phyloP scores from a whole-genome alignment of 2,329 filamentous ascomycete species.

The Cercospora zeina region DNA sequence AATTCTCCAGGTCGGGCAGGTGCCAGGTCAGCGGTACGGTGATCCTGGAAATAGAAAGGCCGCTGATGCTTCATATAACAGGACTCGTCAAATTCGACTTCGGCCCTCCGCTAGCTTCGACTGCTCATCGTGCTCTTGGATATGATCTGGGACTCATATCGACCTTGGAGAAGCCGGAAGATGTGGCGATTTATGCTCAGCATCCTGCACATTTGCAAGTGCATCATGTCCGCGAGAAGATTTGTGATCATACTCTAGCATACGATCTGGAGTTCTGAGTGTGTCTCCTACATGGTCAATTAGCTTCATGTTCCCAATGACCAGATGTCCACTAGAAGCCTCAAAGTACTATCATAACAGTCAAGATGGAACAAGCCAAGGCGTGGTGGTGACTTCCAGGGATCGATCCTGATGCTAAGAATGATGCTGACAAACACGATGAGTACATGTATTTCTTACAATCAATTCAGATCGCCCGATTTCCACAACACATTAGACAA shows the following conservation, averaged over 20 bases:
- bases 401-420: background rate
- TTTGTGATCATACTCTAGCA: slow-evolving; percentile 30
- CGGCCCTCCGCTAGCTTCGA: slow-evolving; percentile 43
- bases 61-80: background rate
- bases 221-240: slow-evolving; percentile 25
- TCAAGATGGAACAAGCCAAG: background rate
- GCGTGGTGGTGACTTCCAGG: background rate
- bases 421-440: slow-evolving; percentile 11
- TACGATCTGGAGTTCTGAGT: slow-evolving; percentile 30
- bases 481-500: background rate
- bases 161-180: slow-evolving; percentile 47
- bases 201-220: slow-evolving; percentile 51
- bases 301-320: background rate
- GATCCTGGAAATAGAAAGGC: background rate
- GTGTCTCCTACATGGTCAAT: background rate
- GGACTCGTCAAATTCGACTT: slow-evolving; percentile 29
- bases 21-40: slow-evolving; percentile 21
- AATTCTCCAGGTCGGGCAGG: slow-evolving; percentile 16
- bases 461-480: background rate
- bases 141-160: slow-evolving; percentile 52
- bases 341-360: background rate
- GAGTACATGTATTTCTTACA: background rate
- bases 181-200: slow-evolving; percentile 47
- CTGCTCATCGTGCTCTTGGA: slow-evolving; percentile 47
- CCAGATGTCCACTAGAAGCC: background rate